These are phyloP conservation scores for Arthrinium phaeospermum DNA, from an alignment of 2,329 filamentous ascomycete genomes.

Conservation along the genomic window DNA sequence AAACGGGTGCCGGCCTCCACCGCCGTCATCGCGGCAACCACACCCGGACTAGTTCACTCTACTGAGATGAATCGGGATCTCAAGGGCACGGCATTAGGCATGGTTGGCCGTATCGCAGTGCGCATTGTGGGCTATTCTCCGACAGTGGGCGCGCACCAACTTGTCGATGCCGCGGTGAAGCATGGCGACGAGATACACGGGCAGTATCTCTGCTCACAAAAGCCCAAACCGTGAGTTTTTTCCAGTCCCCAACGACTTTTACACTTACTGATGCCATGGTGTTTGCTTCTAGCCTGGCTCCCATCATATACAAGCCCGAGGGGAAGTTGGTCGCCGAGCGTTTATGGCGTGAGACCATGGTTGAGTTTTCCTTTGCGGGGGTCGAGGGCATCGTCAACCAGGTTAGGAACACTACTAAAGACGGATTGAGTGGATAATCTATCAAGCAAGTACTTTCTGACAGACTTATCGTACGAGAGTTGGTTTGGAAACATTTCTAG, in stretches of 20 bases:
- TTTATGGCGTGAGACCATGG: slow-evolving; percentile 35
- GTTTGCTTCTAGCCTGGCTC: slow-evolving; percentile 27
- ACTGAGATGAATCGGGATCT: slow-evolving; percentile 3
- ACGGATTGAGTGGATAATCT: too few species aligned
- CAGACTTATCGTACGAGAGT: too few species aligned
- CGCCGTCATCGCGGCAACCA: slow-evolving; percentile 20
- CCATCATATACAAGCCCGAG: slow-evolving; percentile 29
- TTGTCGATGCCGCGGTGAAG: slow-evolving; percentile 27
- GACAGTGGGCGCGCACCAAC: slow-evolving; percentile 26
- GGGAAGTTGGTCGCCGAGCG: slow-evolving; percentile 25
- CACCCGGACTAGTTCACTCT: slow-evolving; percentile 22
- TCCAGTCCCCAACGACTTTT: too few species aligned
- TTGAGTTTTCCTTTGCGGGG: slow-evolving; percentile 31
- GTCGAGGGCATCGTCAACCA: neutral
- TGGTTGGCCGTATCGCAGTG: neutral
- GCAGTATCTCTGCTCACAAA: slow-evolving; percentile 28
- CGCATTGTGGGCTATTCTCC: slow-evolving; percentile 22
- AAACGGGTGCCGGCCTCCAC: slow-evolving; percentile 29
- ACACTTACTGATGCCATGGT: neutral
- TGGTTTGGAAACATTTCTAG: too few species aligned
- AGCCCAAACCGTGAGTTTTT: slow-evolving; percentile 27
- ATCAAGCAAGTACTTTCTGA: too few species aligned
- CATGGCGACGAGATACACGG: slow-evolving; percentile 29
- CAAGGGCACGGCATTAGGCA: neutral
- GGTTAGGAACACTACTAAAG: neutral